Evolutionary conservation across 1,139 yeast genomes (phyloP), one percentile per base, ranked within the genome.

Genomic region (Scheffersomyces stambukii): DNA sequence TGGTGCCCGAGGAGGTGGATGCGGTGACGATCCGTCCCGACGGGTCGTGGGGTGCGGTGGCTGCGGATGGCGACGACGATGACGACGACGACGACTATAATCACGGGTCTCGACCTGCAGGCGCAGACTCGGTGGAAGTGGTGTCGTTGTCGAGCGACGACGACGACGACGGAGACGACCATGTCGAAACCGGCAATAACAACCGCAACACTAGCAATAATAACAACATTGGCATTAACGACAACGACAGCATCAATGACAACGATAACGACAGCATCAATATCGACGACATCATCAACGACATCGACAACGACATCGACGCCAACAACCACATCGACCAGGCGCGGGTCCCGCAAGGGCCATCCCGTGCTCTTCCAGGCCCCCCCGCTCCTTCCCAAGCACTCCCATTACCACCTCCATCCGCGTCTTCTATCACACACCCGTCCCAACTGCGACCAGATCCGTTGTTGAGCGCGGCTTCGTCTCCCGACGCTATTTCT

Each of bases 11-110:
- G 3, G 72, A 66, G 13, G 66, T 67, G 3, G 85, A 79, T 24
- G 62, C 60, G 16, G 77, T 81, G 6, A 70, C 67, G 28, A 57
- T 82, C 13, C 62, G 68, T 16, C 52, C 59, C 2, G 78, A 80
- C 47, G 89, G 89, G 0, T 42, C 66, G 0, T 81, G 88, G 86
- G 50, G 48, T 7, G 31, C 32, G 8, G 36, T 36, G 8, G 23
- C 32, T 16, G 29, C 13, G 5, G 24, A 14, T 10, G 21, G 16
- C 20, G 23, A 33, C 13, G 20, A 11, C 10, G 11, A 16, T 14
- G 32, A 23, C 11, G 28, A 18, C 10, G 12, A 7, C 3, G 10
- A 5, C 14, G 22, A 19, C n/a, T n/a, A n/a, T n/a, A n/a, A n/a
- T n/a, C n/a, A n/a, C 4, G 12, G 8, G 8, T 16, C 20, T n/a